Percentiles rank a stretch among this genome's conserved stretches.
Conservation (phyloP, 2,329 filamentous ascomycete genomes). For the Phaeosphaeria sp. region DNA sequence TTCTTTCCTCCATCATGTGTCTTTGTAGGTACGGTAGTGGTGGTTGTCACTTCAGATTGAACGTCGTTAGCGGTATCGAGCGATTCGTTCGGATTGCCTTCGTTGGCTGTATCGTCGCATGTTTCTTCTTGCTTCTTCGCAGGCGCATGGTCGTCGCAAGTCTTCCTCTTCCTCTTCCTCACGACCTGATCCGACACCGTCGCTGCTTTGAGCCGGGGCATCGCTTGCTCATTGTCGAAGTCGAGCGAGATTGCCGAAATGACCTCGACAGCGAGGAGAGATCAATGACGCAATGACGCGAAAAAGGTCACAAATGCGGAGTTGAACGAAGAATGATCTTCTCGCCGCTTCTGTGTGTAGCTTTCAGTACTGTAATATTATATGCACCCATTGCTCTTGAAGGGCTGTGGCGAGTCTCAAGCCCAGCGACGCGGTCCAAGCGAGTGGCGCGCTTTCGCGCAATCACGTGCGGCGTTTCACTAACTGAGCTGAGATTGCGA, state of each 20-base stretch:
- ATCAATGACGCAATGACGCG: constrained; percentile 35
- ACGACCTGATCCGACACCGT: constrained; percentile 54
- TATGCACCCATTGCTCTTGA: not conserved
- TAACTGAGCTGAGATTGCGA: not conserved
- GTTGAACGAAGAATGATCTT: not conserved
- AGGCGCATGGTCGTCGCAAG: constrained; percentile 28
- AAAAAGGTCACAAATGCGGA: not conserved
- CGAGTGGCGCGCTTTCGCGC: constrained; percentile 17
- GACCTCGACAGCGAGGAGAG: constrained; percentile 1
- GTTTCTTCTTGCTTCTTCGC: constrained; percentile 5
- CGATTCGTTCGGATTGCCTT: constrained; percentile 2
- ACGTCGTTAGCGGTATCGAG: constrained; percentile 8
- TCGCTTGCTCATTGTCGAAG: constrained; percentile 20
- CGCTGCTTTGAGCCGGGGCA: constrained; percentile 49
- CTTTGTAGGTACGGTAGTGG: constrained; percentile 61
- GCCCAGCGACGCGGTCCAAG: not conserved
- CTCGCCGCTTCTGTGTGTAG: not conserved
- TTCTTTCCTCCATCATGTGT: constrained; percentile 64
- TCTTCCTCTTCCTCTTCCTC: constrained; percentile 53
- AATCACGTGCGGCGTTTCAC: constrained; percentile 11
- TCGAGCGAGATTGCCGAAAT: not conserved
- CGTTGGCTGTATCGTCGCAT: not conserved
- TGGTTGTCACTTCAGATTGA: constrained; percentile 32
- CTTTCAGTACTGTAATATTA: not conserved
- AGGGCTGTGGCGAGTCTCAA: not conserved